Evolutionary conservation across 208 protist species (phyloP), one percentile per base, ranked within the genome.

Genomic region (Acanthamoeba triangularis): DNA sequence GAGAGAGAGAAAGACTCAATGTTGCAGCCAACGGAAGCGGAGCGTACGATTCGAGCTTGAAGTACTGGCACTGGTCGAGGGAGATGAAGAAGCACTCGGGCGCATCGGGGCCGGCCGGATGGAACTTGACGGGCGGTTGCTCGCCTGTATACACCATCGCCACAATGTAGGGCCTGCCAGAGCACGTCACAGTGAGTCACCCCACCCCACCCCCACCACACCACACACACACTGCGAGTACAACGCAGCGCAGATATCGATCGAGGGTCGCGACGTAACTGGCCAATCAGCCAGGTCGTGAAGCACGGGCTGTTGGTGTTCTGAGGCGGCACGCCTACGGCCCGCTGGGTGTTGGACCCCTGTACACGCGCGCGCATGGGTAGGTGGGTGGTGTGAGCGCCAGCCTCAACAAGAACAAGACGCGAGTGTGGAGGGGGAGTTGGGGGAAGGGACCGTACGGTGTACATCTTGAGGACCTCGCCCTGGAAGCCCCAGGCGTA

Each of bases 401-500:
- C 5, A 41, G 20, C 14, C 28, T 0, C 30, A 35, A 13, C 10
- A 41, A 33, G 63, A 35, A 13, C 10, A 41, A 33, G 63, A 82
- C 10, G 37, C 37, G 10, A n/a, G 20, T 72, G 23, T 18, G 13
- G 65, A 5, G 65, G 28, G 25, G 8, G 33, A 35, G 65, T 25
- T 35, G 20, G 25, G 28, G 30, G 5, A 16, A 74, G 7, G 16
- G 1, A 1, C 16, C 78, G 78, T 59, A 85, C 78, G 16, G 78
- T 85, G 78, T 85, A 85, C 78, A 85, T 85, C 10, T 59, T 37
- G 44, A 85, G 78, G 7, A 85, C 78, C 23, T 85, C 44, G 78
- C 78, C 78, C 25, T 49, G 44, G n/a, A 37, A 85, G 47, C 78
- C 78, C 78, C 78, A 85, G 44, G 78, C 78, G 78, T 85, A 85